Evolutionary conservation across 164 flowering plant species (phyloP), one percentile per base, ranked within the genome.

Genomic region (Sedum album): DNA sequence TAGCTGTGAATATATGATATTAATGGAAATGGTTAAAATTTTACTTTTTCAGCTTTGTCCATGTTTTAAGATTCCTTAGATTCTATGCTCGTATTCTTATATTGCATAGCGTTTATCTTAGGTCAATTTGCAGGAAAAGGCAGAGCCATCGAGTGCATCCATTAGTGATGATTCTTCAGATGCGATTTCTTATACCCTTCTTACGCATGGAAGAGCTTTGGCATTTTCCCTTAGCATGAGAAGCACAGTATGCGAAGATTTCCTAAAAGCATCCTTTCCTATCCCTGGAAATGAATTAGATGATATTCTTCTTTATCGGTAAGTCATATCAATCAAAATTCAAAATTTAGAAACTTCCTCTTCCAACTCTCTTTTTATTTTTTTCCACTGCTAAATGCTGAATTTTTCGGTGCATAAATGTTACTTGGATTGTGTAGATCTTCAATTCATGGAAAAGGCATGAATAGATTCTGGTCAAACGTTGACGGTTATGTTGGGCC

Each of bases 401-500:
- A 30, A 25, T 5, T 4, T 13, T 25, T 33, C 49, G 67, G 25
- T 1, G 28, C 30, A 4, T 39, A 30, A 21, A 26, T 41, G 44
- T 15, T 57, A 60, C 69, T 49, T 36, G 36, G 14, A 42, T 60
- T 72, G 65, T 72, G 65, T 72, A 93, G 98, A 82, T 89, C 97
- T 26, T 84, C 88, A 62, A 38, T 78, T 71, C 88, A 91, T 70
- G 99, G 99, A 55, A 90, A 81, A 76, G 97, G 97, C 18, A 65
- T 94, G 80, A 94, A 83, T 77, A 83, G 99, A 77, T 87, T 94
- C 73, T 90, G 97, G 97, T 85, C 96, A 68, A 83, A 83, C 31
- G 70, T 86, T 72, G 92, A 90, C 72, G 97, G 99, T 71, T 94
- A 94, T 71, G 77, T 73, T 74, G 99, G 90, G 44, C 87, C 94